Conservation (phyloP, 2,329 filamentous ascomycete genomes). For the Scedosporium aurantiacum region DNA sequence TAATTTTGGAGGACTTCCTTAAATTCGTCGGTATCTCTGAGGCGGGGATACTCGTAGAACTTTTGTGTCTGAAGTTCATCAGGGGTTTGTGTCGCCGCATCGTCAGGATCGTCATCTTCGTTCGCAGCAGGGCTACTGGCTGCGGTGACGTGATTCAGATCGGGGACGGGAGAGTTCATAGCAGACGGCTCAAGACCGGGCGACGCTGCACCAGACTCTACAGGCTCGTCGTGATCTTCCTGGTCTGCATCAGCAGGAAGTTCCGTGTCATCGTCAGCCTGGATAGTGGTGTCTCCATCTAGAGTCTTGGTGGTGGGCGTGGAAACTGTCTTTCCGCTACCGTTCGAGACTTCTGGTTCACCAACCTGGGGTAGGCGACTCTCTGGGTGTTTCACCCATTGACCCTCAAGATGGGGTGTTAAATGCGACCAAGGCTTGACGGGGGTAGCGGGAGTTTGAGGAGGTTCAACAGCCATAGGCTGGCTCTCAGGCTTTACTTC, state of each 20-base stretch:
- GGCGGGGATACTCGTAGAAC: slow-evolving; percentile 35
- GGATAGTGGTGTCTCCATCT: slow-evolving; percentile 4
- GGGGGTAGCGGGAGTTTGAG: slow-evolving; percentile 11
- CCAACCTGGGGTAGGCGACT: slow-evolving; percentile 12
- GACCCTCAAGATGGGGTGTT: slow-evolving; percentile 28
- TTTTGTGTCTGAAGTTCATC: slow-evolving; percentile 10
- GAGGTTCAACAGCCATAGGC: background rate
- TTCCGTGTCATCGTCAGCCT: slow-evolving; percentile 2
- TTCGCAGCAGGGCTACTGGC: slow-evolving; percentile 3
- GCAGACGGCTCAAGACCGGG: background rate
- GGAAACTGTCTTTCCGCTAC: slow-evolving; percentile 3
- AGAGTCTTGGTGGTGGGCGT: background rate
- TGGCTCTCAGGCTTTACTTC: background rate
- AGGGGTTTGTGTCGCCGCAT: slow-evolving; percentile 4
- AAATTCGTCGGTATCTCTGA: slow-evolving; percentile 39
- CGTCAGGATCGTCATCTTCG: slow-evolving; percentile 14
- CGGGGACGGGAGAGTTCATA: background rate
- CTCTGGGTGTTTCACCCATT: slow-evolving; percentile 28
- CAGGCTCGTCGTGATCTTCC: slow-evolving; percentile 15
- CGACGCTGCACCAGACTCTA: slow-evolving; percentile 12
- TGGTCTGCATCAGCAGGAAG: slow-evolving; percentile 12
- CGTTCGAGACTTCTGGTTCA: slow-evolving; percentile 5
- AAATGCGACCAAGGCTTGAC: slow-evolving; percentile 25
- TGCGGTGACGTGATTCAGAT: slow-evolving; percentile 5
- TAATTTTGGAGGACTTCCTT: slow-evolving; percentile 35